Base-by-base conservation (phyloP, 1,284 basidiomycete species). In the Mycosarcoma mackinlayi region DNA sequence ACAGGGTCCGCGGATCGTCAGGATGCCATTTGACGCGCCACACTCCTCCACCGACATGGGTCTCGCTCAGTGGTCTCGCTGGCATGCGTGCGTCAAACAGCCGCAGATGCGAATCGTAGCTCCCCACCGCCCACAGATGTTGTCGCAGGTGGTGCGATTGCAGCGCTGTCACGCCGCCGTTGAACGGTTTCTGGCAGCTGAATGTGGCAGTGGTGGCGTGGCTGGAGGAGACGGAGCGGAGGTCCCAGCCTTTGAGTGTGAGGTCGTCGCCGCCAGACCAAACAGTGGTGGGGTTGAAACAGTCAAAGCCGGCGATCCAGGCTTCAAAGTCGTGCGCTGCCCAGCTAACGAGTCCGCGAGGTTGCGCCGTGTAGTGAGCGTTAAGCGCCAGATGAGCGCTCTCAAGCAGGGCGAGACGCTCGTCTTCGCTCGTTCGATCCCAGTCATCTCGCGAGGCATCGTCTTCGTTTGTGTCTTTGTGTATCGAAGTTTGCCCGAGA, bases 1-100 rank as follows among this genome's bases (percentile, higher is more conserved):
- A 86, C 1, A 98, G 85, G 34, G 90, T 87, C 3, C 77, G 65
- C 1, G 86, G 66, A 31, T 75, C 52, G 1, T 86, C 86, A 1
- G 94, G 93, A 82, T 98, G 93, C 93, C 94, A 98, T 82, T 96
- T 95, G 46, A 93, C 88, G 16, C 96, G 87, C 96, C 96, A 99
- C 11, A 90, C 91, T 2, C 96, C 96, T 3, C 96, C 96, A 1
- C 92, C 93, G 1, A 93, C 89, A 49, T 90, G 86, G 16, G 87
- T 87, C 37, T 87, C 85, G 0, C 84, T 82, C 3, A 98, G 63
- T 0, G 92, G 88, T 0, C 80, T 79, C 1, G 85, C 79, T 1
- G 88, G 87, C 52, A 89, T 90, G 6, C 96, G 89, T 0, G 86
- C 86, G 82, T 98, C 96, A 78, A 94, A 97, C 0, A 98, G 82